Evolutionary conservation across 306 rosid genomes (phyloP), one percentile per base, ranked within the genome.

Genomic region (Inga leiocalycina): DNA sequence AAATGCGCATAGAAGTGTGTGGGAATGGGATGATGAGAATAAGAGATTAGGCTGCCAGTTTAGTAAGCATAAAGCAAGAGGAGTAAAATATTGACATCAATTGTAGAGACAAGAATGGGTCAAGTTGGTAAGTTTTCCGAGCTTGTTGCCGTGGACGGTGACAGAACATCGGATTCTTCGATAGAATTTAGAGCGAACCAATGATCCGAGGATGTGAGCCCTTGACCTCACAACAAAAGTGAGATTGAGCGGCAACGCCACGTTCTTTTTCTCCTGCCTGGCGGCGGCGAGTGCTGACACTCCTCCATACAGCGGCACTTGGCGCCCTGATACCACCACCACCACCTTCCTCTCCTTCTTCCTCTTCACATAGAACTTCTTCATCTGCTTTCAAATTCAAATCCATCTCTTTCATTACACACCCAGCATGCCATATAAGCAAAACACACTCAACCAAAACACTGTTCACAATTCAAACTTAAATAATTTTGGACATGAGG

Each of bases 261-360:
- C 79, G 56, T 3, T 87, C 34, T 81, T 77, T 61, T n/a, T 67
- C 66, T 75, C 83, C 52, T 85, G 84, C 59, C 83, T 75, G 0
- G 77, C 86, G 10, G 77, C 80, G 0, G 78, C 88, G 24, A 92
- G 84, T 19, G 37, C 91, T 0, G 97, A 75, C 8, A 93, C 81
- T 2, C 97, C 97, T 1, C 99, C 99, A 44, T 96, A 93, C 35
- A 96, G 89, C 37, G 98, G 93, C 68, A 96, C 85, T 79, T 96
- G 98, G 71, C 88, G 69, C 22, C 94, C 97, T 3, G 17, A 57
- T 66, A 93, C 98, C 71, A 85, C 82, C 6, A 92, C 93, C 45
- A 54, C 73, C 62, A 85, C 5, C 71, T 61, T 86, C 72, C 91
- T 77, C n/a, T 88, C 79, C 64, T 88, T 89, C 89, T 91, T 88